Evolutionary conservation across 176 grass and related monocot species (phyloP).

Genomic region (Raddia distichophylla): DNA sequence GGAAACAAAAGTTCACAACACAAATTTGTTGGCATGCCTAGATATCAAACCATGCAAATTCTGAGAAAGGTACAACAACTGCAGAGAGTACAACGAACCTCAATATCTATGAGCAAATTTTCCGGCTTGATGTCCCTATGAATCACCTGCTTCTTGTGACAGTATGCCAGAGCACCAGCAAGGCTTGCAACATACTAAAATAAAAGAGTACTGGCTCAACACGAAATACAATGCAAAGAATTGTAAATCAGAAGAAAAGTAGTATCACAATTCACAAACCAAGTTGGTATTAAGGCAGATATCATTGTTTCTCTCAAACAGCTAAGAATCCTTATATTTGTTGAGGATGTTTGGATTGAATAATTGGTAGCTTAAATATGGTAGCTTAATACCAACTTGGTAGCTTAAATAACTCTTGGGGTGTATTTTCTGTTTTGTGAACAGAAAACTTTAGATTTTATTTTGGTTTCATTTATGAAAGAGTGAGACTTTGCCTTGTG

Average conservation of each 20-base stretch:
- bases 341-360: conserved; percentile 14
- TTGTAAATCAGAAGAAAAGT: conserved; percentile 25
- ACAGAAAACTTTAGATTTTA: neutral
- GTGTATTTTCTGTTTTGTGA: neutral
- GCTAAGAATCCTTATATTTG: neutral
- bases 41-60: neutral
- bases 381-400: too few species aligned
- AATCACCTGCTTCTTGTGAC: conserved; percentile 94
- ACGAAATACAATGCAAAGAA: conserved; percentile 12
- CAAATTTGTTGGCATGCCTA: neutral
- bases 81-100: conserved; percentile 49
- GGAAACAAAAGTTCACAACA: neutral
- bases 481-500: neutral
- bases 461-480: conserved; percentile 8
- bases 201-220: neutral
- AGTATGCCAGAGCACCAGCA: conserved; percentile 75
- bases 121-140: conserved; percentile 98
- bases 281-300: neutral
- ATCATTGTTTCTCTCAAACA: neutral
- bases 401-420: neutral
- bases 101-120: conserved; percentile 87
- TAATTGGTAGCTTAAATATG: neutral
- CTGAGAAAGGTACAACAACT: neutral
- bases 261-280: neutral
- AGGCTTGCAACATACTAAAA: conserved; percentile 81